Evolutionary conservation across 2,329 filamentous ascomycete species (phyloP), one percentile per base, ranked within the genome.

Genomic region (Hysterium pulicare): DNA sequence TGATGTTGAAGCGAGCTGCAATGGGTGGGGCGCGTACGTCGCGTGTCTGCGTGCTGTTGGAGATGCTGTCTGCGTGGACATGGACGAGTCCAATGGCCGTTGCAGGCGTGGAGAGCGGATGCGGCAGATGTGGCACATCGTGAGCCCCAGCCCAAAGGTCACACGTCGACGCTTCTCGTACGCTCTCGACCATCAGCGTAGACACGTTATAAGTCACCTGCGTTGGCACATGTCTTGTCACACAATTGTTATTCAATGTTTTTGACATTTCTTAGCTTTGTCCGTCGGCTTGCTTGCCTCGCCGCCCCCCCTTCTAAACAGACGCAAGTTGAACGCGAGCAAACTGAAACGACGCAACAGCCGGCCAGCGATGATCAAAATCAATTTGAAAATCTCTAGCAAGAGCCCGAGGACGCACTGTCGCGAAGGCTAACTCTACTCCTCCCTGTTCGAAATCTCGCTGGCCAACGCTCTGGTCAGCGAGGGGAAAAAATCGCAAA

Each of bases 1-100:
- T 28, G 7, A 26, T 42, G 35, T 37, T 46, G 37, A 31, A 34
- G 34, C 44, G 39, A 46, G 21, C 33, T 38, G 30, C 44, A 39
- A 47, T 45, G 36, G 44, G 37, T 33, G 37, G 36, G 38, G 31
- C 26, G 48, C 8, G 37, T 33, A 34, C 33, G 38, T 26, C 26
- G 48, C 8, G 24, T 28, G 24, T 7, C 7, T 28, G 24, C 24
- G 24, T 28, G 24, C 24, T 28, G 24, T 28, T 28, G 24, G 24
- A 16, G 26, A 17, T n/a, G 30, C 8, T 34, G 8, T 7, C 17
- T 15, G 32, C 8, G 7, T 34, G 32, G 24, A 28, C 8, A 28
- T 28, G 32, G 15, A 28, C 13, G 8, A 28, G 24, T 7, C 24
- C 24, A 28, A 28, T 28, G 8, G 24, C 24, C 24, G 7, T 8